Conservation (phyloP, 2,329 filamentous ascomycete species). For the Diaporthe eres region DNA sequence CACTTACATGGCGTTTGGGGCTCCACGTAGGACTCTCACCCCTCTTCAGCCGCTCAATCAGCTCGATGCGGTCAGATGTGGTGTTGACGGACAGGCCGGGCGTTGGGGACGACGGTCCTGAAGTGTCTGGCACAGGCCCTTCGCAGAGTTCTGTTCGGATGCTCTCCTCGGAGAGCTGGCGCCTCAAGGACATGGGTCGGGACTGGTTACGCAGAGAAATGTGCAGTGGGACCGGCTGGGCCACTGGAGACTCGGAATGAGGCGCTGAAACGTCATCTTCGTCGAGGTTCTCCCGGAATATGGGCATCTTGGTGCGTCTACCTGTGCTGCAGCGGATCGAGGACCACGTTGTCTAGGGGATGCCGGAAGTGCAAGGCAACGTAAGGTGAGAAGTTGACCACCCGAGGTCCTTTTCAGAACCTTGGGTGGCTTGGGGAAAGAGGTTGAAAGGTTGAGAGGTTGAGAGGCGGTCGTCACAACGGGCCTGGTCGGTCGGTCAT, state of each 20-base stretch:
- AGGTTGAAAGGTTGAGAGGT: conserved; percentile 9
- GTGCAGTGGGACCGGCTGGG: conserved; percentile 24
- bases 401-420: conserved; percentile 42
- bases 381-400: conserved; percentile 24
- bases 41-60: conserved; percentile 88
- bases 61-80: conserved; percentile 76
- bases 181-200: conserved; percentile 44
- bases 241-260: conserved; percentile 18
- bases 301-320: conserved; percentile 38
- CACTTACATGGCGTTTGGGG: conserved; percentile 71
- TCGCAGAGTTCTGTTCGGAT: conserved; percentile 74
- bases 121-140: conserved; percentile 64
- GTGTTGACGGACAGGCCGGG: conserved; percentile 47
- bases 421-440: conserved; percentile 34
- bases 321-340: background rate
- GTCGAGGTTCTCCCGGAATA: conserved; percentile 40
- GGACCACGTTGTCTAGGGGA: background rate
- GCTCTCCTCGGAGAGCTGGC: conserved; percentile 70
- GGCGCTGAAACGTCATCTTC: conserved; percentile 34
- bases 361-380: background rate
- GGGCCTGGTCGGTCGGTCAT: conserved; percentile 32
- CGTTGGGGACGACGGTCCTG: conserved; percentile 50
- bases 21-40: conserved; percentile 83
- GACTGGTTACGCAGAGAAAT: conserved; percentile 17
- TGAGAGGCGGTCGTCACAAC: conserved; percentile 28